Evolutionary conservation across 1,284 basidiomycete genomes (phyloP), one percentile per base, ranked within the genome.

Genomic region (Rhodotorula sp.): DNA sequence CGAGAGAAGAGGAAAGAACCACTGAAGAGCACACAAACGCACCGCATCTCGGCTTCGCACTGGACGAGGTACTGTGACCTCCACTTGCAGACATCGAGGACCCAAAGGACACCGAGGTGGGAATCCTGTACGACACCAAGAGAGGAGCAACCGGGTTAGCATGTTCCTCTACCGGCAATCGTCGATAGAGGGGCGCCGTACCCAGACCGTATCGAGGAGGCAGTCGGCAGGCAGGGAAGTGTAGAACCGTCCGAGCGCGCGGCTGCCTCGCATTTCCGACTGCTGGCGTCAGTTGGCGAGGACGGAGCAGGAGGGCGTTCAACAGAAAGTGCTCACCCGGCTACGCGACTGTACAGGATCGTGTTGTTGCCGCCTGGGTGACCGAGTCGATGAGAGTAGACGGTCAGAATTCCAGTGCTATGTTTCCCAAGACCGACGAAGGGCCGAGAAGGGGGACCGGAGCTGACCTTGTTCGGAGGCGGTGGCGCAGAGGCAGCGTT

Each of bases 151-250:
- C n/a, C 58, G n/a, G 39, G 43, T 20, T 14, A 12, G 20, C 1
- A 12, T 15, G 39, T 10, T 3, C 31, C 16, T 31, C 7, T 5
- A 3, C 15, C n/a, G 34, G 6, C 5, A 39, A 39, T 39, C 34
- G 21, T 14, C 21, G 31, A 47, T 14, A 23, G 26, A 43, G 39
- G 21, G 58, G 12, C 23, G 23, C 29, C 69, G 29, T 23, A 71
- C 70, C 63, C 66, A 75, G 5, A 79, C 58, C 46, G 67, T 64
- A 64, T 79, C 77, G 10, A 77, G 71, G 0, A 79, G 57, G 52
- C 71, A 76, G 56, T 76, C 75, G 12, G 72, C 62, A 0, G 77
- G 75, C 1, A 78, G 67, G 6, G 34, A 48, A 4, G 75, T 68
- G 23, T 58, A 54, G 46, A 73, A 63, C 18, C 77, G 73, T 15